Evolutionary conservation across 176 grass and related monocot species (phyloP), one percentile per base, ranked within the genome.

Genomic region (Carex scoparia): DNA sequence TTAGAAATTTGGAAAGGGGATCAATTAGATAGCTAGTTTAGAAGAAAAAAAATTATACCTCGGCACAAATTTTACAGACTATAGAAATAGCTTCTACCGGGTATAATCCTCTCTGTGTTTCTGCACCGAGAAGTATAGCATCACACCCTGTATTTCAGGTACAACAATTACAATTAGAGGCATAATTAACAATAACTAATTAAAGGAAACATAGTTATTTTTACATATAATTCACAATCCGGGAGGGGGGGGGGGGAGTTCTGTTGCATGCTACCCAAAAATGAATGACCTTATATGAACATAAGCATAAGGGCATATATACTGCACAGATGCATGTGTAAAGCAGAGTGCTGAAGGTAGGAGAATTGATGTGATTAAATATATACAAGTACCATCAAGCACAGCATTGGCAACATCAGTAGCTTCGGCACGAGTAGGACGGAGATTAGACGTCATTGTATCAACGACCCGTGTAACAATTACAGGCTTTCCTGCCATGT

Each of bases 341-440:
- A 61, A 65, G 58, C 44, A 53, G 42, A 46, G 5, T 32, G 69
- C n/a, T 51, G 8, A 51, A 27, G 16, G 44, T 73, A 46, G 9
- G 42, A 27, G n/a, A 32, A 56, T 55, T 16, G 5, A 54, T 77
- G 19, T 56, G 19, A 33, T 56, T 55, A 55, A 55, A 77, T 51
- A 77, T 78, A 7, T 51, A 57, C 27, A 78, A 78, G 51, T 79
- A 94, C 95, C 95, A 6, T 97, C 95, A 65, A 97, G 95, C 42
- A 97, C 92, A 18, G 95, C 95, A 73, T 97, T 97, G 71, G 95
- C 95, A 40, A 97, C 95, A 91, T 97, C 95, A 27, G 95, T 97
- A 80, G 95, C 95, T 79, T 97, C 95, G 0, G 95, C 95, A 58
- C 95, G 92, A 83, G 95, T 97, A 64, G 95, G 95, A 76, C 92